A percentile compares a stretch with the other conserved stretches of the same genome.
Conservation (phyloP, 2,329 filamentous ascomycete genomes). For the Hymenoscyphus fraxineus region DNA sequence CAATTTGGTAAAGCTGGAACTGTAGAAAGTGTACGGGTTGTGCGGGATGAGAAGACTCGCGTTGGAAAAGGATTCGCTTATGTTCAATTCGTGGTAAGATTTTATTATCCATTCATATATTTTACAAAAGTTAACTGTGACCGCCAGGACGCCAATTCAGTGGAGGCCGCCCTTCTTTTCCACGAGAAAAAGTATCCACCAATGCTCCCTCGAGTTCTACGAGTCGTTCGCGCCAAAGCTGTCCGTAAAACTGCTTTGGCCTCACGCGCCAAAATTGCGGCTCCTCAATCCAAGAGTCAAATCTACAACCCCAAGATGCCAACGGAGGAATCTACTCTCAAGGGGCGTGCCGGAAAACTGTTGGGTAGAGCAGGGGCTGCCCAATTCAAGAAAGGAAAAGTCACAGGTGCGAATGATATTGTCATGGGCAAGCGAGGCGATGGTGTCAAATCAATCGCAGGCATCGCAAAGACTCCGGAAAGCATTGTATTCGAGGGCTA, state of each 20-base stretch:
- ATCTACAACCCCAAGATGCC: conserved; percentile 68
- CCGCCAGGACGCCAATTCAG: conserved; percentile 69
- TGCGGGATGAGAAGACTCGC: conserved; percentile 83
- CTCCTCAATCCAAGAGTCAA: conserved; percentile 32
- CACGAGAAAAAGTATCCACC: conserved; percentile 92
- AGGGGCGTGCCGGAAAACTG: conserved; percentile 71
- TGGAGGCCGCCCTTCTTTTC: conserved; percentile 85
- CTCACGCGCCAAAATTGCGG: conserved; percentile 27
- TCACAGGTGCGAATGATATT: conserved; percentile 30
- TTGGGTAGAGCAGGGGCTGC: conserved; percentile 66
- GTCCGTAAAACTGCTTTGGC: conserved; percentile 38
- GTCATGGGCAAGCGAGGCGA: conserved; percentile 24
- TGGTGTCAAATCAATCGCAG: conserved; percentile 23
- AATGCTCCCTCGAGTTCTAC: conserved; percentile 82
- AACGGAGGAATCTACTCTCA: conserved; percentile 64
- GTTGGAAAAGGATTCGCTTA: conserved; percentile 98
- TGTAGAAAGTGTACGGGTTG: conserved; percentile 89
- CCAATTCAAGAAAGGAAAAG: conserved; percentile 31
- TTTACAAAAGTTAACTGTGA: conserved; percentile 20
- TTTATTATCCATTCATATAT: conserved; percentile 10
- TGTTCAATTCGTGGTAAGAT: conserved; percentile 77
- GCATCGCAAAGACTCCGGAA: conserved; percentile 56
- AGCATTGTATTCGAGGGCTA: conserved; percentile 78
- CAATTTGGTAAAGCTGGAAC: conserved; percentile 73
- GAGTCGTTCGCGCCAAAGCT: conserved; percentile 70